Conservation (phyloP, 495 filamentous ascomycete genomes). For the Aspergillus avenaceus region DNA sequence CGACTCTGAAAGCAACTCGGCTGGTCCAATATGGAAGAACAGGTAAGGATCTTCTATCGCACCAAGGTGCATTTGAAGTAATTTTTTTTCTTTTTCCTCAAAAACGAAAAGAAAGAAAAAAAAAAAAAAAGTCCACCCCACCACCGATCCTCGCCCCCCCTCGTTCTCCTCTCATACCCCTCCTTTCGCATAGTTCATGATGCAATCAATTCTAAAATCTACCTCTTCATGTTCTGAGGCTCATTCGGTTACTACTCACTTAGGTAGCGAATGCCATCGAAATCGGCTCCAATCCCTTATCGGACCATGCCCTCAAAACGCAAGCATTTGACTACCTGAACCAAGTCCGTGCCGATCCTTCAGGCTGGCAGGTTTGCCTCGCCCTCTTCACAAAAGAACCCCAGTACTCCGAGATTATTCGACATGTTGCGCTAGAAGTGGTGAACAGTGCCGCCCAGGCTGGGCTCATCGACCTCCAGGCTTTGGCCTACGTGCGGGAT, state of each 20-base stretch:
- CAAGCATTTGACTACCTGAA: conserved; percentile 88
- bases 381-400: conserved; percentile 78
- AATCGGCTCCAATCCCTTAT: conserved; percentile 75
- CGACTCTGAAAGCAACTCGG: conserved; percentile 37
- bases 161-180: conserved; percentile 20
- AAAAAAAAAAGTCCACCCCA: conserved; percentile 16
- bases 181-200: background rate
- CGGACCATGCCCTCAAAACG: conserved; percentile 67
- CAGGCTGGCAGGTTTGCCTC: conserved; percentile 83
- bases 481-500: conserved; percentile 67
- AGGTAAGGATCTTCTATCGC: conserved; percentile 30
- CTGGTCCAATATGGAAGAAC: conserved; percentile 50
- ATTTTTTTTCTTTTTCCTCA: conserved; percentile 5
- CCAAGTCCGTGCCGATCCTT: conserved; percentile 70
- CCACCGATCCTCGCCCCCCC: conserved; percentile 10
- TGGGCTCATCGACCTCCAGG: conserved; percentile 63
- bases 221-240: background rate
- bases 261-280: conserved; percentile 91
- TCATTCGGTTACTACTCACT: conserved; percentile 8
- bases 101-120: too few species aligned
- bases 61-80: background rate
- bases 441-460: conserved; percentile 84
- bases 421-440: conserved; percentile 83
- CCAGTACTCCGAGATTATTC: conserved; percentile 75
- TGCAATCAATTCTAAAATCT: background rate